Evolutionary conservation across 2,329 filamentous ascomycete genomes (phyloP).

Genomic region (Cryoendolithus antarcticus): DNA sequence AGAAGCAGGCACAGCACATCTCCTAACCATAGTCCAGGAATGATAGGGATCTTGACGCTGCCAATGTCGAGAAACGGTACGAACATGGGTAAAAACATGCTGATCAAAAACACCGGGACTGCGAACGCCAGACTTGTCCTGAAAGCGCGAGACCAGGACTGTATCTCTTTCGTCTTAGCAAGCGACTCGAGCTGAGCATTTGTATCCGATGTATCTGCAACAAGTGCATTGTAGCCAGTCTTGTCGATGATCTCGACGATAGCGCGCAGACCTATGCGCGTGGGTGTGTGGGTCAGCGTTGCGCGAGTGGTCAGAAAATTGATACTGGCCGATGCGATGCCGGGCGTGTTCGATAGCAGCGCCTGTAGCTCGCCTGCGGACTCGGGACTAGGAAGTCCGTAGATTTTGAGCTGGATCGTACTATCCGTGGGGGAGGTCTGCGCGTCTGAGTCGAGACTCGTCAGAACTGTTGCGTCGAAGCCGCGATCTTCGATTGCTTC

Average conservation of each 20-base stretch:
- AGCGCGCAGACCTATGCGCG: slow-evolving; percentile 62
- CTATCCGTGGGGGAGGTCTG: slow-evolving; percentile 41
- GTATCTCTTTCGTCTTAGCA: slow-evolving; percentile 91
- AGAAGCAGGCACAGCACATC: slow-evolving; percentile 73
- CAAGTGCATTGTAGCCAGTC: slow-evolving; percentile 75
- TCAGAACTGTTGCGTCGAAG: slow-evolving; percentile 75
- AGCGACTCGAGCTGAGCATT: slow-evolving; percentile 93
- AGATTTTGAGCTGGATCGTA: slow-evolving; percentile 69
- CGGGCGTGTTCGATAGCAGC: slow-evolving; percentile 50
- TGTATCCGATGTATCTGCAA: slow-evolving; percentile 87
- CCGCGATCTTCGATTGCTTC: slow-evolving; percentile 81
- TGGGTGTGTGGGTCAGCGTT: slow-evolving; percentile 59
- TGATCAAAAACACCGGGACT: slow-evolving; percentile 78
- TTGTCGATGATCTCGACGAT: slow-evolving; percentile 73
- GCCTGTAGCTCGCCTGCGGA: slow-evolving; percentile 63
- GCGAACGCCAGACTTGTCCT: slow-evolving; percentile 67
- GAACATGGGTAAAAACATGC: slow-evolving; percentile 90
- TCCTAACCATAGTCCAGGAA: slow-evolving; percentile 71
- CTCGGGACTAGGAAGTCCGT: slow-evolving; percentile 58
- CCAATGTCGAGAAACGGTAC: slow-evolving; percentile 68
- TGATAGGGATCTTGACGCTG: slow-evolving; percentile 45
- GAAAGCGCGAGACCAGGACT: slow-evolving; percentile 80
- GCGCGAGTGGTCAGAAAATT: slow-evolving; percentile 63
- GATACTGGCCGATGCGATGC: slow-evolving; percentile 62
- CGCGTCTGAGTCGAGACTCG: slow-evolving; percentile 52